phyloP scores from a whole-genome alignment of 768 basidiomycete species.

The Naganishia vishniacii region DNA sequence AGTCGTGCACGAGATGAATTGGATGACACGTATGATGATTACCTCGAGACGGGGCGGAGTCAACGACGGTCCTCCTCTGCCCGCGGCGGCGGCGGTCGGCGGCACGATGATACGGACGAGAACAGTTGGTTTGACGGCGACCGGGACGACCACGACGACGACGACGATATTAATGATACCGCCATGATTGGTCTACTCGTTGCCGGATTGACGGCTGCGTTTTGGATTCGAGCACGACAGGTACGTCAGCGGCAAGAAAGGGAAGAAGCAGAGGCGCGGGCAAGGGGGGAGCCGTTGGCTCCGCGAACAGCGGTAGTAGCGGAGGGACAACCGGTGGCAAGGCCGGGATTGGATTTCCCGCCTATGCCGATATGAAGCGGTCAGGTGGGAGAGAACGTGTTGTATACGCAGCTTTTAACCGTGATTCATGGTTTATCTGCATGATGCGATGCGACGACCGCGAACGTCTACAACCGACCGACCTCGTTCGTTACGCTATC shows the following conservation, averaged over 20 bases:
- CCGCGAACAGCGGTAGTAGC: neutral
- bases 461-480: too few relatives aligned
- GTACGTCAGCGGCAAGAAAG: conserved; percentile 67
- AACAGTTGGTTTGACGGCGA: conserved; percentile 29
- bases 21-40: conserved; percentile 55
- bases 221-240: conserved; percentile 74
- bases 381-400: too few relatives aligned
- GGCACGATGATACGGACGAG: conserved; percentile 52
- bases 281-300: conserved; percentile 11
- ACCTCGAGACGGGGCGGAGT: conserved; percentile 67
- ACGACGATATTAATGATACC: conserved; percentile 71
- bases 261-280: conserved; percentile 29
- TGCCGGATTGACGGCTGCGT: conserved; percentile 64
- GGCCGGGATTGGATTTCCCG: conserved; percentile 13
- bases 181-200: conserved; percentile 70
- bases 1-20: conserved; percentile 42
- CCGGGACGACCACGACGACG: conserved; percentile 71
- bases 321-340: neutral
- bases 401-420: too few relatives aligned
- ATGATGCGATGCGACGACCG: too few relatives aligned
- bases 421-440: too few relatives aligned
- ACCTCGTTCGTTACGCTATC: too few relatives aligned
- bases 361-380: conserved; percentile 5
- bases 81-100: too few relatives aligned
- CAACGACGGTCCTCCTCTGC: too few relatives aligned